phyloP scores from a whole-genome alignment of 2,329 filamentous ascomycete species.

The Colletotrichum trifolii region DNA sequence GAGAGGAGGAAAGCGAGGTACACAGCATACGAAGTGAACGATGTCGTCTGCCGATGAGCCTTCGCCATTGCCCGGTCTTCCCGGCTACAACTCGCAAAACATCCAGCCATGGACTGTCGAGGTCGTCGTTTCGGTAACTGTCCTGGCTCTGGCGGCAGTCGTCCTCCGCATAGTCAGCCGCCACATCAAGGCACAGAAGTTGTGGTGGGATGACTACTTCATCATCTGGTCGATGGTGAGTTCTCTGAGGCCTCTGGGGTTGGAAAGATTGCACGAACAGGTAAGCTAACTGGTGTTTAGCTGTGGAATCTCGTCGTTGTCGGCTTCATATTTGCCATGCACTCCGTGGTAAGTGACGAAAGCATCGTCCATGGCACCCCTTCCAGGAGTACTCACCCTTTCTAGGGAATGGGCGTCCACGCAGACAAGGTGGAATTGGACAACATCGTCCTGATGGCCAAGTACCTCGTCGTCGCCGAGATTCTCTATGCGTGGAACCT shows the following conservation, averaged over 20 bases:
- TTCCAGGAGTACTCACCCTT: neutral
- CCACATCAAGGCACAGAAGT: constrained; percentile 52
- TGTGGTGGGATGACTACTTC: constrained; percentile 64
- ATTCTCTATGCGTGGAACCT: constrained; percentile 60
- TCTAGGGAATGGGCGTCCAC: constrained; percentile 58
- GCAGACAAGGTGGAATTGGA: constrained; percentile 49
- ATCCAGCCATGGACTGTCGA: constrained; percentile 56
- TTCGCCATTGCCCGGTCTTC: constrained; percentile 40
- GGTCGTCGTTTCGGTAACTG: constrained; percentile 54
- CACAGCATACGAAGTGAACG: neutral
- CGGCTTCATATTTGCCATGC: constrained; percentile 61
- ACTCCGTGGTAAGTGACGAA: constrained; percentile 39
- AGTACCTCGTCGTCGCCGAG: constrained; percentile 60
- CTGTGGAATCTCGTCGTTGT: constrained; percentile 55
- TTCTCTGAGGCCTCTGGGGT: neutral
- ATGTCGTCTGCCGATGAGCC: constrained; percentile 26
- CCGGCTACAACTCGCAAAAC: constrained; percentile 48
- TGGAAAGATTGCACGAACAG: neutral
- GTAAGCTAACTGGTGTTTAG: constrained; percentile 38
- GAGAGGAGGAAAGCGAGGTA: constrained; percentile 1
- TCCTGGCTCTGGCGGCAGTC: constrained; percentile 52
- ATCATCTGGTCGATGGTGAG: constrained; percentile 60
- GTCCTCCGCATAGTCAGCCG: constrained; percentile 54
- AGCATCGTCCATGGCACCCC: neutral
- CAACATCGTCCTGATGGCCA: constrained; percentile 56